Evolutionary conservation across 129 eudicot species (phyloP).

Genomic region (Rutidosis leptorrhynchoides): DNA sequence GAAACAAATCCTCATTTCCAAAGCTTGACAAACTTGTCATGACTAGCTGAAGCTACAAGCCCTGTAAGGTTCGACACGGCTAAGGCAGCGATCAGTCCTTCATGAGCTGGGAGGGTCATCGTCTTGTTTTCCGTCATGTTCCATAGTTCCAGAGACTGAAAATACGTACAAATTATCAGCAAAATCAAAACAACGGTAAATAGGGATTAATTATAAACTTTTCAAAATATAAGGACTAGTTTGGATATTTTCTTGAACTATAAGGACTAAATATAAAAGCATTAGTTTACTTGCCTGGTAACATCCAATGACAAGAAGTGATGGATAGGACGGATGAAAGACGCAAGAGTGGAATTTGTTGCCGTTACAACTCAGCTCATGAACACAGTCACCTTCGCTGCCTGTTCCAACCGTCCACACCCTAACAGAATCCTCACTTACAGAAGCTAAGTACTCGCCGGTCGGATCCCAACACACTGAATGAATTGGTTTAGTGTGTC

Average conservation of each 20-base stretch:
- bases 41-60: conserved; percentile 92
- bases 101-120: conserved; percentile 84
- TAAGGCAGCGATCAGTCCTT: conserved; percentile 79
- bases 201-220: too few species aligned
- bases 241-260: too few species aligned
- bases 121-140: conserved; percentile 93
- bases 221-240: too few species aligned
- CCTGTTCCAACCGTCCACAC: conserved; percentile 84
- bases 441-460: conserved; percentile 92
- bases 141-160: conserved; percentile 89
- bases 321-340: conserved; percentile 85
- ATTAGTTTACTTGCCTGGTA: conserved; percentile 58
- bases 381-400: conserved; percentile 77
- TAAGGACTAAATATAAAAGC: too few species aligned
- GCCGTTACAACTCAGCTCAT: conserved; percentile 87
- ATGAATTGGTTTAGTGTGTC: conserved; percentile 78
- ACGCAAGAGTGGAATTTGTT: conserved; percentile 90
- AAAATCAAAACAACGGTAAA: too few species aligned
- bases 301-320: conserved; percentile 83
- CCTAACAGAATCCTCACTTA: conserved; percentile 88
- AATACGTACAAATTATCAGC: not conserved
- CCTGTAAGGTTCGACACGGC: conserved; percentile 73
- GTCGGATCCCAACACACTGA: conserved; percentile 92
- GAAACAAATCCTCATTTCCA: too few species aligned
- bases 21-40: conserved; percentile 85